phyloP scores from a whole-genome alignment of 148 eudicot genomes.

The Euryodendron excelsum region DNA sequence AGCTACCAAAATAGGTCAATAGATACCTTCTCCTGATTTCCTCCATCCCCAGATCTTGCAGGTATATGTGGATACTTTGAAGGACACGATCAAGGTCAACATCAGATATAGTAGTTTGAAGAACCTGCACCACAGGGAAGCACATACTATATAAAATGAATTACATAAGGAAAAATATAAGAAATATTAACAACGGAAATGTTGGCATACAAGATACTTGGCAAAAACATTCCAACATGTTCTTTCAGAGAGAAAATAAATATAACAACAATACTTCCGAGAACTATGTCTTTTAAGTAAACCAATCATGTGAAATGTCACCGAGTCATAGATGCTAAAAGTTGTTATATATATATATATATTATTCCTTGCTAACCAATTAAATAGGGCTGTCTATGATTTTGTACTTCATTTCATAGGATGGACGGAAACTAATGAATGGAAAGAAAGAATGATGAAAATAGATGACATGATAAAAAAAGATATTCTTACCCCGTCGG shows the following conservation, averaged over 20 bases:
- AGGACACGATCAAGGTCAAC: conserved; percentile 96
- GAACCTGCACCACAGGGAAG: conserved; percentile 57
- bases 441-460: background rate
- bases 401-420: background rate
- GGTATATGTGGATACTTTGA: conserved; percentile 89
- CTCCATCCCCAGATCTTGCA: conserved; percentile 98
- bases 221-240: background rate
- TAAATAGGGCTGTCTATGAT: background rate
- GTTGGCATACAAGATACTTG: background rate
- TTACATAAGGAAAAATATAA: background rate
- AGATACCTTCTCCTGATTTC: conserved; percentile 95
- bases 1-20: background rate
- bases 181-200: background rate
- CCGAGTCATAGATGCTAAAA: background rate
- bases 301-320: background rate
- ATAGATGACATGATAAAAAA: background rate
- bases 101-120: conserved; percentile 86
- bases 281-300: background rate
- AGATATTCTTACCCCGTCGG: background rate
- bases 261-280: too few species aligned
- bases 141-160: background rate
- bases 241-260: background rate
- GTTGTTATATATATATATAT: background rate
- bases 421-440: background rate
- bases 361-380: background rate